These are phyloP conservation scores for Kitagawia praeruptora DNA, from an alignment of 129 eudicot species.

Conservation along the genomic window DNA sequence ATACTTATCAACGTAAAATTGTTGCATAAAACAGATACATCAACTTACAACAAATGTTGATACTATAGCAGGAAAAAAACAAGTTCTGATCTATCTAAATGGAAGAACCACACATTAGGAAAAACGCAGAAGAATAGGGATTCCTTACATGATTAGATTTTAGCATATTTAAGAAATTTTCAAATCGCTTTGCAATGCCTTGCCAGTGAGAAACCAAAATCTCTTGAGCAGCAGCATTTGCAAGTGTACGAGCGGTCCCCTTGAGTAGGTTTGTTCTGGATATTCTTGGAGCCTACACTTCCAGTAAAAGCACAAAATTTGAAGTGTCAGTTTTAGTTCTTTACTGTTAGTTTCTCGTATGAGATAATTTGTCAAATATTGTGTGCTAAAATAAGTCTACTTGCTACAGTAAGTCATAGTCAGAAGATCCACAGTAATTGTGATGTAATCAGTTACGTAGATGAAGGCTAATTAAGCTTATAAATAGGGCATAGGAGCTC, in stretches of 20 bases:
- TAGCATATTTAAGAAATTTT: slow-evolving; percentile 58
- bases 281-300: slow-evolving; percentile 83
- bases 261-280: slow-evolving; percentile 73
- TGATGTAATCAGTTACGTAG: too few species aligned
- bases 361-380: too few species aligned
- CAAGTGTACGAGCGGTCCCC: slow-evolving; percentile 70
- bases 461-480: too few species aligned
- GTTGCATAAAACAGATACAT: neutral
- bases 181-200: slow-evolving; percentile 86
- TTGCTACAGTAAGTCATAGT: too few species aligned
- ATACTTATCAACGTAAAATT: neutral
- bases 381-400: too few species aligned
- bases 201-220: slow-evolving; percentile 90
- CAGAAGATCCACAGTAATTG: too few species aligned
- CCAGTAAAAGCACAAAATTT: slow-evolving; percentile 1
- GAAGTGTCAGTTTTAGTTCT: neutral
- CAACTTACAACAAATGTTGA: neutral
- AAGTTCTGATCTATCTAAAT: neutral
- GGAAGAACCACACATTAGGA: neutral
- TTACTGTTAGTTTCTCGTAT: neutral
- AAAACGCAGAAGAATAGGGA: neutral
- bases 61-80: neutral
- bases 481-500: too few species aligned
- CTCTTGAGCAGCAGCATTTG: slow-evolving; percentile 89
- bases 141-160: slow-evolving; percentile 69